Base-by-base conservation (phyloP, 352 stramenopile genomes). In the Lagenidium sp. region DNA sequence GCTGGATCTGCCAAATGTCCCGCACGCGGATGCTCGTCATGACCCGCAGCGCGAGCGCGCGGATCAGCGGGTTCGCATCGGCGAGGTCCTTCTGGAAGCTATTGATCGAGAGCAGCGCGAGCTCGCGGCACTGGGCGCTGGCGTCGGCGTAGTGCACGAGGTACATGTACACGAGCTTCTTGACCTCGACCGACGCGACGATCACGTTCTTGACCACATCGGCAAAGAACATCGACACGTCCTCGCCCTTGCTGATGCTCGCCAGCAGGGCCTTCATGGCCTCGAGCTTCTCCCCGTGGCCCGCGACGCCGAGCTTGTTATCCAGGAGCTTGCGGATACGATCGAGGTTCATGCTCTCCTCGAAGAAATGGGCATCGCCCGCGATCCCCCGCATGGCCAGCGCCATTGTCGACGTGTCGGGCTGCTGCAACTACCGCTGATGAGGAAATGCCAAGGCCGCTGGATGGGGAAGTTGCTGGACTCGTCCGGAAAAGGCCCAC, bases 111-210 rank as follows among this genome's bases (percentile, higher is more conserved):
- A 99, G 70, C 25, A 99, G 62, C 36, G 95, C 94, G 16, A 99
- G 67, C 63, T 99, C 95, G 13, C 96, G 77, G 57, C 95, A 99
- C 44, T 93, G 85, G 21, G 81, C 71, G 59, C 98, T 95, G 40
- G 77, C 72, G 69, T 99, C 95, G 4, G 94, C 91, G 64, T 99
- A 99, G 65, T 98, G 94, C n/a, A 98, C 93, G 12, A 99, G 73
- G 65, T 98, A 99, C 71, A 98, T 99, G 70, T 99, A 99, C 19
- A 99, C 95, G 71, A 99, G 96, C 67, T 99, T 99, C 53, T 98
- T 98, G n/a, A 99, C 90, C 61, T 99, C 96, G 23, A 99, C 82
- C 36, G 73, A 96, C 20, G 85, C 87, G 22, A 94, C 82, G 48
- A 94, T 88, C 13, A 95, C 81, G 62, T 98, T 98, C 59, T 93